These are phyloP conservation scores for Byssochlamys sp. DNA, from an alignment of 2,329 filamentous ascomycete species.

Conservation along the genomic window DNA sequence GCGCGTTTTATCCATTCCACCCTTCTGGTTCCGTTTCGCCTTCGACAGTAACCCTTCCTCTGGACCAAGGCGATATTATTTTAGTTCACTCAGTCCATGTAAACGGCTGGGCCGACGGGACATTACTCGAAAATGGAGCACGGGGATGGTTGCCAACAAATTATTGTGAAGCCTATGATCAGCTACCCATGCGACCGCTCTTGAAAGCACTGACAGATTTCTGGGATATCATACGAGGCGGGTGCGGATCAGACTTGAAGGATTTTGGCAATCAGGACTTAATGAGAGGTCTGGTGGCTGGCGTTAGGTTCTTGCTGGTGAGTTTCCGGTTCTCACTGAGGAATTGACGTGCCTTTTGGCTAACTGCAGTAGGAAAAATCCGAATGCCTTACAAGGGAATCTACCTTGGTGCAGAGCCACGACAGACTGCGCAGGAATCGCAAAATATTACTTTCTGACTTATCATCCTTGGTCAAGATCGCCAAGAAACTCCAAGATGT, in stretches of 20 bases:
- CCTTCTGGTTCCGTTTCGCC: slow-evolving; percentile 68
- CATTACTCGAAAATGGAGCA: slow-evolving; percentile 71
- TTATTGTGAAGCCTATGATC: slow-evolving; percentile 92
- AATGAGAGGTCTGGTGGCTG: slow-evolving; percentile 85
- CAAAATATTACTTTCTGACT: slow-evolving; percentile 78
- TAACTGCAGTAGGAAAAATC: slow-evolving; percentile 61
- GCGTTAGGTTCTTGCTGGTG: slow-evolving; percentile 81
- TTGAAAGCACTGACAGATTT: slow-evolving; percentile 81
- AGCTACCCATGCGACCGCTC: slow-evolving; percentile 72
- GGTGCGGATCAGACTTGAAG: slow-evolving; percentile 62
- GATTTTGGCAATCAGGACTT: slow-evolving; percentile 87
- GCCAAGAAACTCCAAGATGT: slow-evolving; percentile 75
- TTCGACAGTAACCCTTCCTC: slow-evolving; percentile 74
- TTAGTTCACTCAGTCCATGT: slow-evolving; percentile 93
- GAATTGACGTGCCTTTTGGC: slow-evolving; percentile 1
- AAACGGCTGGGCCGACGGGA: slow-evolving; percentile 97
- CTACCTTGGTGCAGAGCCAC: slow-evolving; percentile 62
- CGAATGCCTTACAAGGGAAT: slow-evolving; percentile 76
- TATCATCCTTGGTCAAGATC: slow-evolving; percentile 80
- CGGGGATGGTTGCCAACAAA: slow-evolving; percentile 96
- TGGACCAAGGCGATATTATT: slow-evolving; percentile 85
- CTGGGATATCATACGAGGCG: slow-evolving; percentile 79
- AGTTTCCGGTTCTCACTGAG: slow-evolving; percentile 23
- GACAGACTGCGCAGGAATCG: slow-evolving; percentile 68
- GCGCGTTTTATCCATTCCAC: slow-evolving; percentile 87